Percentiles rank a stretch among this genome's conserved stretches.
These are phyloP conservation scores for Sindora glabra DNA, from an alignment of 306 rosid species.

Conservation along the genomic window DNA sequence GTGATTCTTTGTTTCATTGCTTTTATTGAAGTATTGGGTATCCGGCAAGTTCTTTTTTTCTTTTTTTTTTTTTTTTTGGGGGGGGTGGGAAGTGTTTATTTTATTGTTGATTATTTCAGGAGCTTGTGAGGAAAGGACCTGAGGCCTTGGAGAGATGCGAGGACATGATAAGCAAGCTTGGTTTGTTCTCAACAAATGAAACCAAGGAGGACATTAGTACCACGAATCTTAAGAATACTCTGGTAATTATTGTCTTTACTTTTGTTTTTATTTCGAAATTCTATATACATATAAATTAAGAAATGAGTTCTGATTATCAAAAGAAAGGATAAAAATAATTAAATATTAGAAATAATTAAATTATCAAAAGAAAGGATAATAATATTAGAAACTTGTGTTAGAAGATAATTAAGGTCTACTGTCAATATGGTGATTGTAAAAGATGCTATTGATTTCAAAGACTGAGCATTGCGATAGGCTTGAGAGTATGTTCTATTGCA, in stretches of 20 bases:
- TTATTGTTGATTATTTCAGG: slow-evolving; percentile 32
- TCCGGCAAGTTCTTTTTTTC: too few relatives aligned
- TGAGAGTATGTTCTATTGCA: background rate
- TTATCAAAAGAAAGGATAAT: too few relatives aligned
- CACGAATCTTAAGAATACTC: slow-evolving; percentile 62
- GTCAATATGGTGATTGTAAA: background rate
- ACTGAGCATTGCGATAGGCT: background rate
- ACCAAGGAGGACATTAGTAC: slow-evolving; percentile 91
- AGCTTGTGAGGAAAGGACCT: slow-evolving; percentile 58
- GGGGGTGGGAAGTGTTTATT: background rate
- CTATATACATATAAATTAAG: too few relatives aligned
- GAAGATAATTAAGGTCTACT: background rate
- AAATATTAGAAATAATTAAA: too few relatives aligned
- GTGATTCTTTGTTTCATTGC: background rate
- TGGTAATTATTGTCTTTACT: slow-evolving; percentile 40
- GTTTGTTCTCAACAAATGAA: slow-evolving; percentile 80
- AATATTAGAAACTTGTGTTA: background rate
- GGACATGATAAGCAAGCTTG: slow-evolving; percentile 72
- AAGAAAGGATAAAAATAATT: too few relatives aligned
- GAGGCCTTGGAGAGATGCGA: slow-evolving; percentile 59
- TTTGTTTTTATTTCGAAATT: too few relatives aligned
- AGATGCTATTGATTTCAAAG: background rate
- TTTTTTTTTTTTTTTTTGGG: background rate
- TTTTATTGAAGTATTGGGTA: background rate
- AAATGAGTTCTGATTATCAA: too few relatives aligned